These are phyloP conservation scores for Fusarium verrucosum DNA, from an alignment of 2,329 filamentous ascomycete genomes.

Conservation along the genomic window DNA sequence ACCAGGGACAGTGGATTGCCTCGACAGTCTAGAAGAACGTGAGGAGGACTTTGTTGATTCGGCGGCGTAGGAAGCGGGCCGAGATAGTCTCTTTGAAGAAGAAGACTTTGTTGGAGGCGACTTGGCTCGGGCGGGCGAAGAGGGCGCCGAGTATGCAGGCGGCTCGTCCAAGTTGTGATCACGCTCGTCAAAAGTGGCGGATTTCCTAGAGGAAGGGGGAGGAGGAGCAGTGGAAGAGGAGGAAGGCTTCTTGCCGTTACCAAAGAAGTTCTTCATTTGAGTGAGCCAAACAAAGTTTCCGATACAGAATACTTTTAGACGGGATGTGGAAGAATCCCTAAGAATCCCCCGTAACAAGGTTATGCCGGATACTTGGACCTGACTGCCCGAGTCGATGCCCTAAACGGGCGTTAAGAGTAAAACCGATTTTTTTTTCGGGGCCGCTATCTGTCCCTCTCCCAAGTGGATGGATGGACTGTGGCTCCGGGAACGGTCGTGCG, in stretches of 20 bases:
- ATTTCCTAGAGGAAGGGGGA: conserved; percentile 51
- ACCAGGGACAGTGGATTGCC: conserved; percentile 60
- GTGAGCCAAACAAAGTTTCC: conserved; percentile 43
- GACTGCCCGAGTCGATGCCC: conserved; percentile 46
- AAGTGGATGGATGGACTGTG: conserved; percentile 27
- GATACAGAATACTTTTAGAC: conserved; percentile 20
- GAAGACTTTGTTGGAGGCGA: conserved; percentile 49
- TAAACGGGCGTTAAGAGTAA: conserved; percentile 49
- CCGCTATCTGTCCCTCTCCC: conserved; percentile 21
- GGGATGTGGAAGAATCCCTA: conserved; percentile 38
- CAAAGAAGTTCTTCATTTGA: conserved; percentile 64
- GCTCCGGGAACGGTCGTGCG: conserved; percentile 36
- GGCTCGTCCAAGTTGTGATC: conserved; percentile 48
- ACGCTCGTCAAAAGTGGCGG: conserved; percentile 49
- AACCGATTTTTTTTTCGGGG: conserved; percentile 44
- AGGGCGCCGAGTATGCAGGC: conserved; percentile 47
- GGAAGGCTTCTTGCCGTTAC: conserved; percentile 53
- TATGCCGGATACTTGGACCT: conserved; percentile 52
- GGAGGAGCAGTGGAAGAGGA: conserved; percentile 27
- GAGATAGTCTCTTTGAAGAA: conserved; percentile 46
- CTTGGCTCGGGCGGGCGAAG: conserved; percentile 52
- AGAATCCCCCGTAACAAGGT: conserved; percentile 52
- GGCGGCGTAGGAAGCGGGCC: conserved; percentile 46
- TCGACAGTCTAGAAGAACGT: conserved; percentile 57
- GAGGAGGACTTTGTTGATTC: conserved; percentile 50